A percentile compares a stretch with the other conserved stretches of the same genome.
Conservation (phyloP, 2,329 filamentous ascomycete species). For the Balansia obtecta region DNA sequence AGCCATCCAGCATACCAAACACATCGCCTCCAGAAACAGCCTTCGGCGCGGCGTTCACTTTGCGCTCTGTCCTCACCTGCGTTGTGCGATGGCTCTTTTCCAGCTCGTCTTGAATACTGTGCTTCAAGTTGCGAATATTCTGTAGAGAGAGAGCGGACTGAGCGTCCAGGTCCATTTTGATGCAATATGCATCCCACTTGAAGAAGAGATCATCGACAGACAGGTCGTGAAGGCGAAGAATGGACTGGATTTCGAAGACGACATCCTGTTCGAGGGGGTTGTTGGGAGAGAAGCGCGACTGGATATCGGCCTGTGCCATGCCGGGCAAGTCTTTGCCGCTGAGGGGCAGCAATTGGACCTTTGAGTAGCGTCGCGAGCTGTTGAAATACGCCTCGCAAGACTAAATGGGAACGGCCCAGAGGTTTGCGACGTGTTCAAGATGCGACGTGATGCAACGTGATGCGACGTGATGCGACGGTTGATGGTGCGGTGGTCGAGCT, state of each 20-base stretch:
- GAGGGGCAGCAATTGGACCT: neutral
- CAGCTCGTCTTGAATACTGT: conserved; percentile 71
- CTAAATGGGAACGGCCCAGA: too few species aligned
- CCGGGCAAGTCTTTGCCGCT: conserved; percentile 7
- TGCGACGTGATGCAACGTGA: neutral
- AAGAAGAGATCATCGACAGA: conserved; percentile 81
- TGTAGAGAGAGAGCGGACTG: conserved; percentile 50
- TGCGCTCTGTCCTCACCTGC: conserved; percentile 51
- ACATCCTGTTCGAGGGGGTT: conserved; percentile 61
- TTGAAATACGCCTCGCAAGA: too few species aligned
- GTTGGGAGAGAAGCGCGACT: conserved; percentile 24
- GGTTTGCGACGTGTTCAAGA: too few species aligned
- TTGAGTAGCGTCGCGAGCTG: neutral
- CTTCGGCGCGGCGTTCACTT: conserved; percentile 50
- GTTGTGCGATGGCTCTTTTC: conserved; percentile 61
- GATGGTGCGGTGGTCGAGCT: neutral
- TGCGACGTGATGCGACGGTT: neutral
- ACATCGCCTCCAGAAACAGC: conserved; percentile 53
- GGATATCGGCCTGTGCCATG: conserved; percentile 26
- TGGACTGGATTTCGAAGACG: conserved; percentile 68
- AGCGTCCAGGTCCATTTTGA: conserved; percentile 82
- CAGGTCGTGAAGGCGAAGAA: conserved; percentile 72
- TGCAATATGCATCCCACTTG: conserved; percentile 98
- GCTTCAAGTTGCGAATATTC: conserved; percentile 67
- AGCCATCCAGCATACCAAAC: conserved; percentile 69